phyloP scores from a whole-genome alignment of 2,329 filamentous ascomycete genomes.

The Coniochaeta ligniaria region DNA sequence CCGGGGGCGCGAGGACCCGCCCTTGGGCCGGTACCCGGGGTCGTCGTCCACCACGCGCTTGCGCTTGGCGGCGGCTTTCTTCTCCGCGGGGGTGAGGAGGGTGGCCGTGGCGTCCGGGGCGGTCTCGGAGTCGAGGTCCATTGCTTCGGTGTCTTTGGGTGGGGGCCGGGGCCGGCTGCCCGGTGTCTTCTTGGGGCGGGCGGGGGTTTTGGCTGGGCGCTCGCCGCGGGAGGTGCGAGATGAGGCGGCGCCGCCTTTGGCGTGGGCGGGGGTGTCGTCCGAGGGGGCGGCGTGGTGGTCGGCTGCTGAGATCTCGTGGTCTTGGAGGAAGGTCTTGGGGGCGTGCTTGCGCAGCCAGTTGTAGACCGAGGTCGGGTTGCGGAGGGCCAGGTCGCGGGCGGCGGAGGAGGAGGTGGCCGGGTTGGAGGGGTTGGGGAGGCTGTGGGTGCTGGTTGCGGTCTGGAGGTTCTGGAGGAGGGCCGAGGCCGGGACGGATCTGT shows the following conservation, averaged over 20 bases:
- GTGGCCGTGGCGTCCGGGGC: slow-evolving; percentile 15
- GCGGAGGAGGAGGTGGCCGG: slow-evolving; percentile 34
- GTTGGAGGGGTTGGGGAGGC: slow-evolving; percentile 28
- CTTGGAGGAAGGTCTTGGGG: slow-evolving; percentile 78
- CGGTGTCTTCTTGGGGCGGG: background rate
- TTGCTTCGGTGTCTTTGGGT: background rate
- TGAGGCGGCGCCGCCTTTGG: background rate
- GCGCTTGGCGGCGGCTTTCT: slow-evolving; percentile 29
- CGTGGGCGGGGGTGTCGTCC: slow-evolving; percentile 3
- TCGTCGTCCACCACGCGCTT: slow-evolving; percentile 48
- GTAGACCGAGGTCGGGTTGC: slow-evolving; percentile 86
- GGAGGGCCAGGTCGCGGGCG: slow-evolving; percentile 46
- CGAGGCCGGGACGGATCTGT: background rate
- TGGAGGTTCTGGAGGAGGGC: slow-evolving; percentile 24
- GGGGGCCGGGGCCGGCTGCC: background rate
- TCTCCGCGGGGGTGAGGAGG: slow-evolving; percentile 15
- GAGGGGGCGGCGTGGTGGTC: slow-evolving; percentile 13
- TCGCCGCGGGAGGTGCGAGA: background rate
- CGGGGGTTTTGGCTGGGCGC: background rate
- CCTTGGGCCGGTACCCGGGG: slow-evolving; percentile 51
- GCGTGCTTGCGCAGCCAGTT: slow-evolving; percentile 89
- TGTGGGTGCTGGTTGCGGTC: slow-evolving; percentile 20
- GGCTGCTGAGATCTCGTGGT: slow-evolving; percentile 43
- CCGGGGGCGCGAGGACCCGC: slow-evolving; percentile 43
- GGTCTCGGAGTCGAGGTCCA: slow-evolving; percentile 16